Conservation (phyloP, 164 flowering plant species). For the Akebia trifoliata region DNA sequence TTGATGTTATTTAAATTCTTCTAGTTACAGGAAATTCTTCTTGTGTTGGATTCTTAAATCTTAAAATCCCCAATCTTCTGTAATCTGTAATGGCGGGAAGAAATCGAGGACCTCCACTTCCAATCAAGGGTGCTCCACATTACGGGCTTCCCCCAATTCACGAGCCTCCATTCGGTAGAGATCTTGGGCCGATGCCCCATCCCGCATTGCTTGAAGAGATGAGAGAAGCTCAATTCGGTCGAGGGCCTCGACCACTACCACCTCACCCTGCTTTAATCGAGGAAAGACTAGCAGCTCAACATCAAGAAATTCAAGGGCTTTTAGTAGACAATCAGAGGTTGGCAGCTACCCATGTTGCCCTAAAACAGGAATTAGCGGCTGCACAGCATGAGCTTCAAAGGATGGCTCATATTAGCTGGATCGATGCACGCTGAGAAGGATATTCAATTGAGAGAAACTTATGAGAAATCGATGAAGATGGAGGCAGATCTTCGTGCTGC, state of each 20-base stretch:
- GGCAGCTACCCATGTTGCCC: constrained; percentile 94
- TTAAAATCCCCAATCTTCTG: neutral
- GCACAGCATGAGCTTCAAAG: constrained; percentile 68
- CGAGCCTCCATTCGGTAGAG: constrained; percentile 49
- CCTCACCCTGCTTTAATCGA: constrained; percentile 71
- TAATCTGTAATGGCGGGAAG: constrained; percentile 50
- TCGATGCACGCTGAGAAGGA: constrained; percentile 59
- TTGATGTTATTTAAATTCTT: no score
- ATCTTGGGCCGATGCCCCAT: constrained; percentile 51
- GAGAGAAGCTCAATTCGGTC: constrained; percentile 56
- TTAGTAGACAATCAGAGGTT: constrained; percentile 77
- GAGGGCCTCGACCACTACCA: constrained; percentile 32
- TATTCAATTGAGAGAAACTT: constrained; percentile 59
- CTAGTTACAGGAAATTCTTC: no score
- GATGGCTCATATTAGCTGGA: constrained; percentile 42
- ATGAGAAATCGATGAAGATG: constrained; percentile 65
- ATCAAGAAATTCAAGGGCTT: constrained; percentile 71
- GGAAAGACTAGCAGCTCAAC: constrained; percentile 73
- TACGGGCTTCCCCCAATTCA: constrained; percentile 43
- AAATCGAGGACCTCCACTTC: constrained; percentile 61
- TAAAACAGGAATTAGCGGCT: constrained; percentile 78
- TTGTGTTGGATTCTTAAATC: no score
- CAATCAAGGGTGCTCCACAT: constrained; percentile 37
- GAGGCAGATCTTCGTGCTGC: constrained; percentile 64
- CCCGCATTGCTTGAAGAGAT: constrained; percentile 65